phyloP scores from a whole-genome alignment of 805 yeast species.

The Candida fluviatilis region DNA sequence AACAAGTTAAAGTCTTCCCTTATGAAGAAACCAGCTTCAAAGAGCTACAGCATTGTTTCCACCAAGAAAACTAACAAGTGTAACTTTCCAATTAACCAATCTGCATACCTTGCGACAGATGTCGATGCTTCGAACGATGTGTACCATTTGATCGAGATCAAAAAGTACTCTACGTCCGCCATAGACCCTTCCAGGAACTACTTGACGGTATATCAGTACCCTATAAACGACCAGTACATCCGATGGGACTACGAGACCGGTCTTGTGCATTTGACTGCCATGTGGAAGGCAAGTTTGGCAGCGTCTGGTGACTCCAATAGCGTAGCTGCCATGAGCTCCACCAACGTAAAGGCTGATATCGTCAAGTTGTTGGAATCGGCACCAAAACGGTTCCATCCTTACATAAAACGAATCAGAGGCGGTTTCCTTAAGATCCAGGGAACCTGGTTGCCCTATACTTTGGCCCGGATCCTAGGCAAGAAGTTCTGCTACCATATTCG shows the following conservation, averaged over 20 bases:
- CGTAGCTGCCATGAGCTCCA: conserved; percentile 6
- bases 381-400: conserved; percentile 57
- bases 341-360: conserved; percentile 63
- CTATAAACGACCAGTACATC: conserved; percentile 65
- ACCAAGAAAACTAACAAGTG: not conserved
- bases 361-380: conserved; percentile 63
- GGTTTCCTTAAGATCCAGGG: conserved; percentile 93
- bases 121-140: conserved; percentile 3
- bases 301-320: conserved; percentile 6
- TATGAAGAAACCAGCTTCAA: not conserved
- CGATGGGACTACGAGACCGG: conserved; percentile 87
- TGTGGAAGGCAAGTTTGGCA: conserved; percentile 61
- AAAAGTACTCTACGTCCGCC: conserved; percentile 63
- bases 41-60: not conserved
- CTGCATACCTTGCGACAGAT: not conserved
- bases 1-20: not conserved
- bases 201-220: conserved; percentile 69
- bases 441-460: conserved; percentile 78
- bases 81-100: not conserved
- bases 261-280: conserved; percentile 80
- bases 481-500: conserved; percentile 77
- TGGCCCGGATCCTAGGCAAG: conserved; percentile 64
- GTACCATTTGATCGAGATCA: conserved; percentile 21
- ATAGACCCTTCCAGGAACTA: conserved; percentile 63
- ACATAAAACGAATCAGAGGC: conserved; percentile 75